Base-by-base conservation (phyloP, 108 stramenopile genomes). In the Nitzschia sp. region DNA sequence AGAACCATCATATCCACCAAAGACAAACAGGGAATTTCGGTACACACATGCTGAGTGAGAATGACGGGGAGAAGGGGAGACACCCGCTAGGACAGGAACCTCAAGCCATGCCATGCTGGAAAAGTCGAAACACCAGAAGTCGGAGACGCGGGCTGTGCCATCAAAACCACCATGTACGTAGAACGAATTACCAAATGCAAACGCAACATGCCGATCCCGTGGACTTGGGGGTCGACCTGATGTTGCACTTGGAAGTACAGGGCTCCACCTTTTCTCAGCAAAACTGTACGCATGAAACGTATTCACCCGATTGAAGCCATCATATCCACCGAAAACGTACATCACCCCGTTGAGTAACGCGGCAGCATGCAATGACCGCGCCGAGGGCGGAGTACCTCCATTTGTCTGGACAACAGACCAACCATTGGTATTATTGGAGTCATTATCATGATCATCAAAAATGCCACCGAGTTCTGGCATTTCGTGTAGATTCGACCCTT, bases 81-180 rank as follows among this genome's bases (percentile, higher is more conserved):
- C 26, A 10, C 82, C 82, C 15, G 42, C 58, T 8, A 76, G 26
- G 3, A 80, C 75, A 3, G 70, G 19, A 0, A 98, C 84, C 55
- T 86, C 79, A 38, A 80, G 71, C 98, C 98, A 99, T 55, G 73
- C 62, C 75, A 83, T 72, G 8, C 67, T 67, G 25, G 74, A 75
- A 21, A 98, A 92, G 77, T 93, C 86, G 75, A 97, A 98, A 15
- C 73, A 83, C 78, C 90, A 95, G 64, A 96, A 90, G 63, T 98
- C 97, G 42, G 80, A 78, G 8, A 96, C 88, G 19, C 97, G 75
- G 17, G 86, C 82, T 11, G 83, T 92, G 6, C 95, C 95, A 72
- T 96, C 88, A 65, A 92, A 96, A 0, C 92, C 88, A 3, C 90
- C 98, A 75, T 97, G 96, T 5, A 98, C 82, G 67, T 93, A 96